Evolutionary conservation across 352 stramenopile genomes (phyloP), one percentile per base, ranked within the genome.

Genomic region (Globisporangium okanoganense): DNA sequence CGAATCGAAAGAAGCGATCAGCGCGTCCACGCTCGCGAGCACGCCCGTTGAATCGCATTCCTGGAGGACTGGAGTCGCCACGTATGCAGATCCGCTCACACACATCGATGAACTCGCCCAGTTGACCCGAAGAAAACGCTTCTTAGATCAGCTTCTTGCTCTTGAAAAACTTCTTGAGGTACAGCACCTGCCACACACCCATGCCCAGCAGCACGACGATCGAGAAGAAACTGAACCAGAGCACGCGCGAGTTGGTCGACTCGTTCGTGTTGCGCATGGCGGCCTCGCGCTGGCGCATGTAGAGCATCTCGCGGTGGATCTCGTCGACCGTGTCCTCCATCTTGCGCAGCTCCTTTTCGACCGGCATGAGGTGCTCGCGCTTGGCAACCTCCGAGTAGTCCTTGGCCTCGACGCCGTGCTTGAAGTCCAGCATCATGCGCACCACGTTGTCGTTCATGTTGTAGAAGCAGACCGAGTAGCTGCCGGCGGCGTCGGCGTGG

Each of bases 141-240:
- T 41, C 57, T 69, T 92, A 96, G 62, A 96, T 94, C 63, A 96
- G 79, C 70, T 96, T 96, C 70, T 95, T 95, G 73, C 82, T 92
- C 76, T 96, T 96, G 82, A 96, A 96, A 58, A 96, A 96, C 65
- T 91, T 90, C 73, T 95, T 95, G 54, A 96, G 73, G 71, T 96
- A 95, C 66, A 93, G 64, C 43, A 96, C 86, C 66, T 96, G 88
- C 80, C 84, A 96, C 41, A 92, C 72, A 24, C 88, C 87, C 79
- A 95, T 94, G 47, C 72, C 78, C 20, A 96, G 66, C 36, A 96
- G 71, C 62, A 96, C 83, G 40, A 84, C 70, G 58, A 96, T 96
- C 24, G 85, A 94, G 48, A 96, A 79, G 58, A 94, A 93, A 66
- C 83, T 95, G 69, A 96, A 96, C 87, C 85, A 96, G 54, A 94